Evolutionary conservation across 1,139 yeast species (phyloP), one percentile per base, ranked within the genome.

Genomic region (Zygosaccharomyces sapae): DNA sequence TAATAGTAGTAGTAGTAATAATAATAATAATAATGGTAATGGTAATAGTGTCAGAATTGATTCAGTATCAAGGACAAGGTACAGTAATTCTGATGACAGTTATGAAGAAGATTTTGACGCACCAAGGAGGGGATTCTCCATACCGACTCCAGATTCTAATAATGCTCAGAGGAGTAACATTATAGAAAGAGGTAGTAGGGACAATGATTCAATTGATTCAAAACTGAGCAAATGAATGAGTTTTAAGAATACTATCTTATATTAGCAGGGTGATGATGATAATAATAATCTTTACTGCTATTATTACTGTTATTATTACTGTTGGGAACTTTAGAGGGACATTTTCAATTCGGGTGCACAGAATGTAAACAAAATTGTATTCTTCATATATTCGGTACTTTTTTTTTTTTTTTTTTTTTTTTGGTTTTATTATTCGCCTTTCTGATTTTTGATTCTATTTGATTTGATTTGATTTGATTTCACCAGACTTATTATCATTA

Each of bases 141-240:
- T 51, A 33, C 53, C 55, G 3, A 44, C 56, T 2, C 51, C 56
- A n/a, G 56, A 50, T 31, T 50, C 55, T 3, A 50, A 48, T 37
- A 43, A 38, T 29, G 38, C 43, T 20, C 48, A 45, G 13, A 37
- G 31, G 19, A 13, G 19, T 19, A 37, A 37, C 10, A 20, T 19
- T 24, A 30, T 30, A 25, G 31, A 37, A 5, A 37, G 31, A 25
- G n/a, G 31, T 6, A 9, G 13, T 20, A 37, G 31, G 18, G 40
- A 37, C 4, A 30, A 37, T 12, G 40, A 37, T 19, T 25, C 40
- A n/a, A 10, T 19, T 13, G 30, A 37, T 25, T 19, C 40, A n/a
- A 37, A 37, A 30, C 8, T n/a, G 16, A 24, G 18, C 9, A 24
- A 25, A 37, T 24, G 31, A 27, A 27, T 27, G 12, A 4, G n/a